A percentile compares a stretch with the other conserved stretches of the same genome.
phyloP scores from a whole-genome alignment of 805 yeast genomes.

The Starmerella apis region DNA sequence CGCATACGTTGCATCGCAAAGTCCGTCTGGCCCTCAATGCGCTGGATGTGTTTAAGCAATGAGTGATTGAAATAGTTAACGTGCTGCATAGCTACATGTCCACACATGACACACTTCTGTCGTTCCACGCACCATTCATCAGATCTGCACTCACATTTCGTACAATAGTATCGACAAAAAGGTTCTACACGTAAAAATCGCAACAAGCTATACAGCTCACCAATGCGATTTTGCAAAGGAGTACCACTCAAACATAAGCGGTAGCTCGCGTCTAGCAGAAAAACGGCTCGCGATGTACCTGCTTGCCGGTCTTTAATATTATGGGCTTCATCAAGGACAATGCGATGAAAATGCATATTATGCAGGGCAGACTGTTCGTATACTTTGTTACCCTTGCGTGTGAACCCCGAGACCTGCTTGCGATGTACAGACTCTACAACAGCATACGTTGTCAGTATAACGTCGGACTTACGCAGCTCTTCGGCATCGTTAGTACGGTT shows the following conservation, averaged over 20 bases:
- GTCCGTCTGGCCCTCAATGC: constrained; percentile 67
- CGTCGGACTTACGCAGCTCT: constrained; percentile 56
- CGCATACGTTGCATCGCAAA: constrained; percentile 71
- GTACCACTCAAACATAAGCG: constrained; percentile 94
- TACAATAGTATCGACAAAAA: constrained; percentile 80
- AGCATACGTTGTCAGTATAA: constrained; percentile 83
- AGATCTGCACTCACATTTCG: constrained; percentile 79
- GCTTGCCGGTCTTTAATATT: constrained; percentile 91
- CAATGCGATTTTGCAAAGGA: constrained; percentile 90
- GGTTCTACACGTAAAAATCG: constrained; percentile 78
- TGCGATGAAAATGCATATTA: constrained; percentile 64
- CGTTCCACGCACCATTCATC: constrained; percentile 79
- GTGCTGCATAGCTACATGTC: constrained; percentile 89
- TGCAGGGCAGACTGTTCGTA: constrained; percentile 73
- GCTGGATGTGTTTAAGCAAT: constrained; percentile 86
- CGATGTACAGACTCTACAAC: constrained; percentile 80
- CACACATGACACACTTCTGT: constrained; percentile 76
- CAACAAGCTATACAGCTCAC: constrained; percentile 87
- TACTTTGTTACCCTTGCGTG: constrained; percentile 55
- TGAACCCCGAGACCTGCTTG: constrained; percentile 74
- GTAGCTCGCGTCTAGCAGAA: constrained; percentile 55
- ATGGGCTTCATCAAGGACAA: constrained; percentile 92
- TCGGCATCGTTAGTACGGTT: constrained; percentile 50
- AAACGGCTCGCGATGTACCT: constrained; percentile 89
- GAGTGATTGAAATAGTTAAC: constrained; percentile 93